A percentile compares a stretch with the other conserved stretches of the same genome.
phyloP scores from a whole-genome alignment of 2,329 filamentous ascomycete species.

The Helicocarpus griseus region DNA sequence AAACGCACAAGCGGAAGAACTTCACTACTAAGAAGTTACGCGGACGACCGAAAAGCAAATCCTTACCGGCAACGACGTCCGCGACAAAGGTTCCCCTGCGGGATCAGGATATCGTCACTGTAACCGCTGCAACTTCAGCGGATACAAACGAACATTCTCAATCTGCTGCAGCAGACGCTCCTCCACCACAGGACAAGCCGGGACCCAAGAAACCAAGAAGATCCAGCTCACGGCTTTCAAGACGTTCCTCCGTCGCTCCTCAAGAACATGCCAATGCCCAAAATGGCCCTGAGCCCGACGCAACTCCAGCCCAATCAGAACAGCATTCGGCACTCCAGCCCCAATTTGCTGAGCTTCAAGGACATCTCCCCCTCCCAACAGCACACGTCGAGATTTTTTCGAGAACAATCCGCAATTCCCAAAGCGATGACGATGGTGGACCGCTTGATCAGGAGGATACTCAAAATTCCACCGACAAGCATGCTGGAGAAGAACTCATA shows the following conservation, averaged over 20 bases:
- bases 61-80: neutral
- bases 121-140: neutral
- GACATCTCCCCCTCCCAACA: neutral
- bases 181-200: neutral
- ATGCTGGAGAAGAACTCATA: neutral
- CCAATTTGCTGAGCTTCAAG: neutral
- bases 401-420: neutral
- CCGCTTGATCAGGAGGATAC: neutral
- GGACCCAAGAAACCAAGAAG: neutral
- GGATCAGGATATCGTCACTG: neutral
- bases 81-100: neutral
- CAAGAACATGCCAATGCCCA: neutral
- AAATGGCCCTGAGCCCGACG: neutral
- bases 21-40: neutral
- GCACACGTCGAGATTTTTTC: neutral
- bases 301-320: neutral
- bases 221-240: slow-evolving; percentile 1
- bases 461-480: neutral
- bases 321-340: neutral
- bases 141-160: neutral
- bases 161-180: neutral
- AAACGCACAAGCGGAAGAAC: neutral
- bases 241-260: neutral
- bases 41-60: neutral
- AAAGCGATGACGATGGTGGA: neutral